Evolutionary conservation across 2,329 filamentous ascomycete genomes (phyloP).

Genomic region (Venturia carpophila): DNA sequence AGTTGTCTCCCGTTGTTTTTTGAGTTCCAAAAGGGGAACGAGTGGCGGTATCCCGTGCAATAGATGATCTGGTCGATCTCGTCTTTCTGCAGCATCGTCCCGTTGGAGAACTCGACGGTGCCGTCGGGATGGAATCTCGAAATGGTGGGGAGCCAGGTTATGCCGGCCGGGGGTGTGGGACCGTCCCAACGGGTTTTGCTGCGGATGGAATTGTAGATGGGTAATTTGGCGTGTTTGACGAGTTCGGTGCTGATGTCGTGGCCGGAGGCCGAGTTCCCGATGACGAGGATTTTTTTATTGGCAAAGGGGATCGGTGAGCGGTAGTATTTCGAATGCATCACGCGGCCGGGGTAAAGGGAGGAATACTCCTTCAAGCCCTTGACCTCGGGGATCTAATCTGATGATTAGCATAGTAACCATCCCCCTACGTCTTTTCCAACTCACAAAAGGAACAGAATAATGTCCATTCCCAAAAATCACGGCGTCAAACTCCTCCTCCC

Average conservation of each 20-base stretch:
- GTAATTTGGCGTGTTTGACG: conserved; percentile 28
- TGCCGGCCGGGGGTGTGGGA: conserved; percentile 38
- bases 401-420: too few species aligned
- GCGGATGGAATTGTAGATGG: conserved; percentile 47
- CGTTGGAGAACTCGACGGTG: conserved; percentile 26
- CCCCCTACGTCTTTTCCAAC: conserved; percentile 21
- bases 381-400: background rate
- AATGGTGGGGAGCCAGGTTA: conserved; percentile 49
- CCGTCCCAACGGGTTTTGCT: conserved; percentile 46
- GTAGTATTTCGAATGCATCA: background rate
- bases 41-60: conserved; percentile 33
- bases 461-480: conserved; percentile 29
- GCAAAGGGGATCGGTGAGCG: background rate
- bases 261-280: background rate
- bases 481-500: conserved; percentile 44
- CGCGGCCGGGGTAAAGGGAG: background rate
- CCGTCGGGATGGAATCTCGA: conserved; percentile 31
- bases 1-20: conserved; percentile 37
- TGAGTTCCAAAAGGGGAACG: conserved; percentile 44
- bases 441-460: conserved; percentile 34
- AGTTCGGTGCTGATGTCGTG: conserved; percentile 14
- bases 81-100: conserved; percentile 19
- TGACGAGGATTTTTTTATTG: background rate
- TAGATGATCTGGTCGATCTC: conserved; percentile 28
- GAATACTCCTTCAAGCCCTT: background rate